These are phyloP conservation scores for Cytidiella melzeri DNA, from an alignment of 768 basidiomycete genomes.

Conservation along the genomic window DNA sequence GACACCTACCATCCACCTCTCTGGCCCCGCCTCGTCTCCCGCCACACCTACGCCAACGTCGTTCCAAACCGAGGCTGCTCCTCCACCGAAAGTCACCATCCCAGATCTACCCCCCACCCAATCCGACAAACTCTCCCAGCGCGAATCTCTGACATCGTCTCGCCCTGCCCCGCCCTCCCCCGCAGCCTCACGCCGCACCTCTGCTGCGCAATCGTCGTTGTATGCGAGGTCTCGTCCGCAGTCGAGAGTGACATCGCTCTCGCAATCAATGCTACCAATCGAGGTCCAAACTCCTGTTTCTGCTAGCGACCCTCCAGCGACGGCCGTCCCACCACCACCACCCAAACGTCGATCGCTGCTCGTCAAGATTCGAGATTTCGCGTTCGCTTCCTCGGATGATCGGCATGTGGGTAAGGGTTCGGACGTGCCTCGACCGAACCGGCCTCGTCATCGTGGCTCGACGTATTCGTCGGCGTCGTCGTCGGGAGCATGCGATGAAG, in stretches of 20 bases:
- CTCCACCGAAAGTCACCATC: slow-evolving; percentile 15
- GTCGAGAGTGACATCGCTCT: slow-evolving; percentile 33
- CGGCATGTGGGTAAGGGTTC: slow-evolving; percentile 39
- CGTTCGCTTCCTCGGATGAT: slow-evolving; percentile 34
- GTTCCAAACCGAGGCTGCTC: slow-evolving; percentile 4
- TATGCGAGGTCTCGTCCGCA: slow-evolving; percentile 26
- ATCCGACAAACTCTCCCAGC: slow-evolving; percentile 23
- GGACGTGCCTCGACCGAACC: slow-evolving; percentile 34
- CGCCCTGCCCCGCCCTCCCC: slow-evolving; percentile 62
- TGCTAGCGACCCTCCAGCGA: slow-evolving; percentile 27
- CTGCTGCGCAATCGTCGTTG: slow-evolving; percentile 31
- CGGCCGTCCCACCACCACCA: slow-evolving; percentile 22
- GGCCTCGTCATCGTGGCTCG: slow-evolving; percentile 27
- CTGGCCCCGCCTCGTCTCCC: slow-evolving; percentile 16
- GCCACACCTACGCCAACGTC: slow-evolving; percentile 13
- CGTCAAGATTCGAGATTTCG: slow-evolving; percentile 48
- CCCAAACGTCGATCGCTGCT: slow-evolving; percentile 17
- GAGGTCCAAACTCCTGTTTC: background rate
- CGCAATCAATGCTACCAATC: slow-evolving; percentile 25
- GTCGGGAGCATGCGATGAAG: slow-evolving; percentile 17
- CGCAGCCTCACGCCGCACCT: slow-evolving; percentile 40
- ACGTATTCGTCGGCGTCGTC: slow-evolving; percentile 19
- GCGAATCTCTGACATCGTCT: slow-evolving; percentile 35
- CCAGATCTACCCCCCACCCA: slow-evolving; percentile 26
- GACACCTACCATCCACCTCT: slow-evolving; percentile 15